These are phyloP conservation scores for Euphrasia arctica DNA, from an alignment of 305 asterid species.

Conservation along the genomic window DNA sequence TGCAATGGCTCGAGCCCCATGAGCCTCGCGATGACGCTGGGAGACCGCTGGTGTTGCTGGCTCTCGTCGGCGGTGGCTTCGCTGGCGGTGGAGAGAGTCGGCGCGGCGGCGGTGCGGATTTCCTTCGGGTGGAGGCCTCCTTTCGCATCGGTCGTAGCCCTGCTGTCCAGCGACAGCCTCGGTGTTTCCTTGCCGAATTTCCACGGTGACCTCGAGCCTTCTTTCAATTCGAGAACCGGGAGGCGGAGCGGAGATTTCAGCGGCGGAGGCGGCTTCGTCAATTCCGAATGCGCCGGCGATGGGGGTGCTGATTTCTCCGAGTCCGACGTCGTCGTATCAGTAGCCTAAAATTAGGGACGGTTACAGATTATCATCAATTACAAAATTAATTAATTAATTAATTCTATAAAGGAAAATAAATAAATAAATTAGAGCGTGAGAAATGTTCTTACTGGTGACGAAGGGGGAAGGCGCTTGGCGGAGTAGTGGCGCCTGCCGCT, in stretches of 20 bases:
- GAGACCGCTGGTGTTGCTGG: slow-evolving; percentile 52
- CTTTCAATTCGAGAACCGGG: slow-evolving; percentile 52
- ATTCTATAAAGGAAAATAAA: slow-evolving; percentile 23
- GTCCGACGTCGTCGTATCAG: slow-evolving; percentile 44
- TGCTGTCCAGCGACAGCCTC: slow-evolving; percentile 87
- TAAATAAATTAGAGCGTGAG: neutral
- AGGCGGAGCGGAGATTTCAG: slow-evolving; percentile 56
- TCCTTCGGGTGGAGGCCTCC: slow-evolving; percentile 83
- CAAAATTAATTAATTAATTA: neutral
- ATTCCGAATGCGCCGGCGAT: slow-evolving; percentile 36
- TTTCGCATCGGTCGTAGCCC: slow-evolving; percentile 84
- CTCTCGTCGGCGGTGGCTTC: slow-evolving; percentile 36
- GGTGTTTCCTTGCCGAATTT: slow-evolving; percentile 77
- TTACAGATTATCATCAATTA: neutral
- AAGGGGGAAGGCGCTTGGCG: slow-evolving; percentile 66
- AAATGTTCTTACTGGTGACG: slow-evolving; percentile 32
- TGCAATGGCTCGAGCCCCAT: slow-evolving; percentile 93
- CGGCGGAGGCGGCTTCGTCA: slow-evolving; percentile 17
- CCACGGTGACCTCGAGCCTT: slow-evolving; percentile 73
- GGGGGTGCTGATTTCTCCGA: slow-evolving; percentile 46
- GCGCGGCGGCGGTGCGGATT: slow-evolving; percentile 43
- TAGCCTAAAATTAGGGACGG: slow-evolving; percentile 32
- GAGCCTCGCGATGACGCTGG: slow-evolving; percentile 90
- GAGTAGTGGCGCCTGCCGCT: slow-evolving; percentile 53
- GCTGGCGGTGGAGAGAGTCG: slow-evolving; percentile 31